These are phyloP conservation scores for Aspergillus chevalieri DNA, from an alignment of 2,329 filamentous ascomycete genomes.

Conservation along the genomic window DNA sequence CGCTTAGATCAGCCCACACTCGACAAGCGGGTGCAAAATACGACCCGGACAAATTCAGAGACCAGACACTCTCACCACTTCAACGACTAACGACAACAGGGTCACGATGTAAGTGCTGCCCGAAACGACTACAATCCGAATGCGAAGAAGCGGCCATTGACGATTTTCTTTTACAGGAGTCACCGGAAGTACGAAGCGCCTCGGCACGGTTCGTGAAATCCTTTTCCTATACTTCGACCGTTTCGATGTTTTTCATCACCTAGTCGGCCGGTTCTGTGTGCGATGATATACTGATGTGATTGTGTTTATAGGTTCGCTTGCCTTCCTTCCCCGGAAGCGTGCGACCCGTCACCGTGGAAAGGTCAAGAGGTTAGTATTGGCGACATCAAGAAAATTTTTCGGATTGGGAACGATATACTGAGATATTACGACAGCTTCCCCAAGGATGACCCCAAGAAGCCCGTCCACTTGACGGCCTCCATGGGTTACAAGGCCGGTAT, in stretches of 20 bases:
- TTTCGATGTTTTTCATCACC: slow-evolving; percentile 17
- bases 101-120: slow-evolving; percentile 42
- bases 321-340: slow-evolving; percentile 84
- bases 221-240: slow-evolving; percentile 57
- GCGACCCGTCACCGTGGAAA: slow-evolving; percentile 91
- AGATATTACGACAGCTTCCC: slow-evolving; percentile 66
- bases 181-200: slow-evolving; percentile 77
- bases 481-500: slow-evolving; percentile 99
- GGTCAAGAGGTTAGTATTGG: slow-evolving; percentile 83
- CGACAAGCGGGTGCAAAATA: slow-evolving; percentile 36
- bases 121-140: background rate
- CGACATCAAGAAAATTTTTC: slow-evolving; percentile 10
- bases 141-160: slow-evolving; percentile 22
- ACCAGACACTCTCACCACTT: slow-evolving; percentile 37
- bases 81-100: slow-evolving; percentile 45
- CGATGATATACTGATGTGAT: slow-evolving; percentile 26
- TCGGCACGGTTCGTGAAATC: slow-evolving; percentile 85
- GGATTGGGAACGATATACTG: slow-evolving; percentile 19
- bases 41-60: slow-evolving; percentile 29
- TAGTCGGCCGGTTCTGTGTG: slow-evolving; percentile 18
- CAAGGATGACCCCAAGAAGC: slow-evolving; percentile 99
- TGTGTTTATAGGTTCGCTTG: slow-evolving; percentile 57
- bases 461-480: slow-evolving; percentile 93
- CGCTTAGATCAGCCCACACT: slow-evolving; percentile 42
- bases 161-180: slow-evolving; percentile 33